Percentiles rank a stretch among this genome's conserved stretches.
phyloP scores from a whole-genome alignment of 345 rosid species.

The Euphorbia tirucalli region DNA sequence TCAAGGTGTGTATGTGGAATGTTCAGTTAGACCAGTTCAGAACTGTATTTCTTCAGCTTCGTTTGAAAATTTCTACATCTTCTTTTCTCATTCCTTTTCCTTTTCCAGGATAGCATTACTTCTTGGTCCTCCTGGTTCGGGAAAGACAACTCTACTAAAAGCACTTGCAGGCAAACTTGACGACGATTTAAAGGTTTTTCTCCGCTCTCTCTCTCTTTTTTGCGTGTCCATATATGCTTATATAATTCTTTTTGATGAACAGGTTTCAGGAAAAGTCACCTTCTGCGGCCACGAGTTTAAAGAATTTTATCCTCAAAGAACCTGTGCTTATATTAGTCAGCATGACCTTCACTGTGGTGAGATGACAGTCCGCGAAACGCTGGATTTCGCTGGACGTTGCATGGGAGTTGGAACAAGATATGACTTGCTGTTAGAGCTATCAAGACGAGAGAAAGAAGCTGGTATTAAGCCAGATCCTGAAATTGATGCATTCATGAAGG shows the following conservation, averaged over 20 bases:
- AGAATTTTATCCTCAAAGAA: too few relatives aligned
- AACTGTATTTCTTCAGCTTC: neutral
- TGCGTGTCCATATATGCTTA: neutral
- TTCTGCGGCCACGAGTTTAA: too few relatives aligned
- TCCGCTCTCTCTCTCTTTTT: neutral
- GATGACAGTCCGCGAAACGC: too few relatives aligned
- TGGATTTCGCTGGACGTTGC: too few relatives aligned
- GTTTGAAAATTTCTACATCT: neutral
- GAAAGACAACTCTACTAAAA: too few relatives aligned
- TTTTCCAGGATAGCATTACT: conserved; percentile 36
- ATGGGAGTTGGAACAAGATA: conserved; percentile 35
- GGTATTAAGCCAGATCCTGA: conserved; percentile 41
- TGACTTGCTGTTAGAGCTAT: conserved; percentile 35
- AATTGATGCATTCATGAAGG: too few relatives aligned
- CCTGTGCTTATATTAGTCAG: too few relatives aligned
- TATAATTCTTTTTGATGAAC: neutral
- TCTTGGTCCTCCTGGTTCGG: too few relatives aligned
- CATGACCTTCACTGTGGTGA: too few relatives aligned
- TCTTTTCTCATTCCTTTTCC: neutral
- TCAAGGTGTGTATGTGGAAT: conserved; percentile 27
- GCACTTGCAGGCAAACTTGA: conserved; percentile 37
- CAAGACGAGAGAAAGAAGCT: conserved; percentile 40
- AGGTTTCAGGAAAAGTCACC: too few relatives aligned
- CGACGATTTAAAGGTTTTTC: conserved; percentile 28
- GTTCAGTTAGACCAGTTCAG: neutral